Percentiles rank a stretch among this genome's conserved stretches.
Evolutionary conservation across 495 filamentous ascomycete species (phyloP).

Genomic region (Glutinoglossum americanum): DNA sequence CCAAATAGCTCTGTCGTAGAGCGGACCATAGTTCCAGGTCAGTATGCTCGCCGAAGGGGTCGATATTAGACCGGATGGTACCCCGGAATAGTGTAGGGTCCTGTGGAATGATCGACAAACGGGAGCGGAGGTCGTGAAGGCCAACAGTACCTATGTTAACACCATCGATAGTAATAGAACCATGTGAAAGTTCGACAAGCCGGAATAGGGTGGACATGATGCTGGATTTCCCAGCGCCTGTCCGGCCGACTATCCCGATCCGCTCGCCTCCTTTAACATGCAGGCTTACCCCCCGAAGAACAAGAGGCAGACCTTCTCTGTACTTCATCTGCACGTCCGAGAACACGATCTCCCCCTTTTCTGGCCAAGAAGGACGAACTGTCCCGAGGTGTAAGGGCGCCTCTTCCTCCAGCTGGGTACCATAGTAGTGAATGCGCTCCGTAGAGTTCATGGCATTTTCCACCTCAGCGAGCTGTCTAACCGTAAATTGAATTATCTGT

Average conservation of each 20-base stretch:
- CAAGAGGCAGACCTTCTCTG: slow-evolving; percentile 56
- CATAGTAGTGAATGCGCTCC: slow-evolving; percentile 81
- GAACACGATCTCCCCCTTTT: slow-evolving; percentile 69
- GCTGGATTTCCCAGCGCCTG: slow-evolving; percentile 18
- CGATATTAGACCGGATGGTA: slow-evolving; percentile 17
- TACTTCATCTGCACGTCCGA: slow-evolving; percentile 82
- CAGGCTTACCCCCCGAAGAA: slow-evolving; percentile 27
- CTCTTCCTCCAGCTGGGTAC: slow-evolving; percentile 68
- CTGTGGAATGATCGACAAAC: slow-evolving; percentile 18
- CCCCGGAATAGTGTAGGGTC: slow-evolving; percentile 17
- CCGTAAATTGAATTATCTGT: slow-evolving; percentile 91
- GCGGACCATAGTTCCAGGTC: slow-evolving; percentile 10
- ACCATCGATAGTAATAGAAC: slow-evolving; percentile 13
- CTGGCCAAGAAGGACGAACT: slow-evolving; percentile 54
- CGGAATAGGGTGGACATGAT: slow-evolving; percentile 15
- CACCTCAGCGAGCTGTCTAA: slow-evolving; percentile 84
- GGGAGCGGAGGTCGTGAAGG: slow-evolving; percentile 13
- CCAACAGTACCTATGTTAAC: slow-evolving; percentile 10
- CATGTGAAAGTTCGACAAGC: slow-evolving; percentile 12
- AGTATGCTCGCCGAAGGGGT: slow-evolving; percentile 10
- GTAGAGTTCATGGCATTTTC: slow-evolving; percentile 97
- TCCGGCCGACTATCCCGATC: slow-evolving; percentile 17
- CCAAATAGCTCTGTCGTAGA: slow-evolving; percentile 8
- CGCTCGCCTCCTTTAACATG: slow-evolving; percentile 11
- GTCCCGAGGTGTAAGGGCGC: slow-evolving; percentile 49